These are phyloP conservation scores for Metarhizium sp. DNA, from an alignment of 2,329 filamentous ascomycete species.

Conservation along the genomic window DNA sequence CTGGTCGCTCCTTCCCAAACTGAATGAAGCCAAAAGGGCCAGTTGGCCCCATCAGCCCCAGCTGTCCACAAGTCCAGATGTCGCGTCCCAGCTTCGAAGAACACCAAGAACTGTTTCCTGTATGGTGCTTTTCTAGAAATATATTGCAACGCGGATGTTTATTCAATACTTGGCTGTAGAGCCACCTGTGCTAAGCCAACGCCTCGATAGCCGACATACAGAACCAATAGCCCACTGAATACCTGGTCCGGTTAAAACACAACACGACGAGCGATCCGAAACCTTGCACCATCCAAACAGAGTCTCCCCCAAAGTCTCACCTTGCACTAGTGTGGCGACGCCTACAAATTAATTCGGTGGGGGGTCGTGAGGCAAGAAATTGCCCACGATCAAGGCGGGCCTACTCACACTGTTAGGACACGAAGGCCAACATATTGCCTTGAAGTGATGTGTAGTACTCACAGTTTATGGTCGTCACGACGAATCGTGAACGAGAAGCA, in stretches of 20 bases:
- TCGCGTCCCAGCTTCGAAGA: not conserved
- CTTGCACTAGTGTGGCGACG: not conserved
- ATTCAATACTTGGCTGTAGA: not conserved
- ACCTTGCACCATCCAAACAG: not conserved
- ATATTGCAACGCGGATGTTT: not conserved
- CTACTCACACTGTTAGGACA: constrained; percentile 33
- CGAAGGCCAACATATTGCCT: too few relatives aligned
- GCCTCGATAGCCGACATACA: not conserved
- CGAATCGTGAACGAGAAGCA: constrained; percentile 98
- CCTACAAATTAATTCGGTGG: constrained; percentile 11
- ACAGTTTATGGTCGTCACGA: constrained; percentile 94
- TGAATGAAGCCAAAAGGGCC: not conserved
- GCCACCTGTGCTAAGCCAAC: not conserved
- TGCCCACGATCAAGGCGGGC: constrained; percentile 89
- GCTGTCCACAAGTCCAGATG: not conserved
- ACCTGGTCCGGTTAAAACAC: not conserved
- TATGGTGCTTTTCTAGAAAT: not conserved
- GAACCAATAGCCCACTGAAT: not conserved
- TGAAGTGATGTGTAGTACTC: constrained; percentile 26
- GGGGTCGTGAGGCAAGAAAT: constrained; percentile 83
- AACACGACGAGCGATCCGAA: not conserved
- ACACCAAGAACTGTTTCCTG: not conserved
- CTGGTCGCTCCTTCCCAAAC: not conserved
- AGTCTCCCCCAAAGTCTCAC: not conserved
- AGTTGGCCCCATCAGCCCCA: not conserved